phyloP scores from a whole-genome alignment of 2,329 filamentous ascomycete genomes.

The Nigrospora osmanthi region DNA sequence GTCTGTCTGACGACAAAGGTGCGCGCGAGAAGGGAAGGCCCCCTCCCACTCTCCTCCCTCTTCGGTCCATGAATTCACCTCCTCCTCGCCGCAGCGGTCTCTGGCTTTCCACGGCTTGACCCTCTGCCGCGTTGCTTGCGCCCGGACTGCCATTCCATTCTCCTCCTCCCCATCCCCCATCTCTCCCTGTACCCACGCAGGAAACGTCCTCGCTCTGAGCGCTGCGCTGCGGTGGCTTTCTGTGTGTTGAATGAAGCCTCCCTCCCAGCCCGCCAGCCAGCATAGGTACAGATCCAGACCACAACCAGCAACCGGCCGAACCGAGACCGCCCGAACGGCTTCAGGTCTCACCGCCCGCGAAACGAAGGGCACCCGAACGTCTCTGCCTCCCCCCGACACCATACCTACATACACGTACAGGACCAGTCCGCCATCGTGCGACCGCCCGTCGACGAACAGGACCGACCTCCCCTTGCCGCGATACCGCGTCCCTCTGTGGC shows the following conservation, averaged over 20 bases:
- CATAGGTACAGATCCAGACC: not conserved
- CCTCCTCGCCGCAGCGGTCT: not conserved
- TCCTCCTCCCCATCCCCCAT: not conserved
- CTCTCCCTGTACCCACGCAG: not conserved
- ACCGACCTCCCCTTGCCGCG: no score
- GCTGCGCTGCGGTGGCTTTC: not conserved
- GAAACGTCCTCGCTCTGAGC: not conserved
- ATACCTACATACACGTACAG: no score
- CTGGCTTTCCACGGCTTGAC: not conserved
- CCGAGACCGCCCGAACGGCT: not conserved
- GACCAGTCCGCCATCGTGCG: no score
- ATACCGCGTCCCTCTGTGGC: no score
- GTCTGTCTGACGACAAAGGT: constrained; percentile 1
- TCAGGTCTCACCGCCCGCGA: no score
- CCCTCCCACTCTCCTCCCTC: not conserved
- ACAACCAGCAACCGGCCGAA: not conserved
- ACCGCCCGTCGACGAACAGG: no score
- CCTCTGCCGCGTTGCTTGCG: no score
- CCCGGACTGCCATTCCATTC: not conserved
- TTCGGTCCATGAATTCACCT: not conserved
- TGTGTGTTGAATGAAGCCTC: not conserved
- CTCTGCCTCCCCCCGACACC: no score
- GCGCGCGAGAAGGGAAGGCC: not conserved
- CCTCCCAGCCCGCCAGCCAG: not conserved
- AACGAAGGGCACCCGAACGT: no score